Conservation (phyloP, 2,329 filamentous ascomycete genomes). For the Pseudogymnoascus sp. region DNA sequence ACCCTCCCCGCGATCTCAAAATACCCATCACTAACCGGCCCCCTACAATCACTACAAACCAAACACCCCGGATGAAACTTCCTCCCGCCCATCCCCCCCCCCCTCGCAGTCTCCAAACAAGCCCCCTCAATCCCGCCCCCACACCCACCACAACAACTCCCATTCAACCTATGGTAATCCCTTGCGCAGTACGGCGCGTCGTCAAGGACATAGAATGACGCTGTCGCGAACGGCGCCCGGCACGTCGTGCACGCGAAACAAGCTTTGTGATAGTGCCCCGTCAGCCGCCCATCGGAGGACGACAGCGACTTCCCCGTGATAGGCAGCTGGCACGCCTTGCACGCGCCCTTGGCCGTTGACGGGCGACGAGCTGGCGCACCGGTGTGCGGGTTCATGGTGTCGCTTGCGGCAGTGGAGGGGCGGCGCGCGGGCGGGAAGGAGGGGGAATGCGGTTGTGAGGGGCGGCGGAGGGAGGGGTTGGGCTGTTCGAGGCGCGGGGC, state of each 20-base stretch:
- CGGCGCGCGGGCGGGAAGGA: neutral
- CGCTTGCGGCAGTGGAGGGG: neutral
- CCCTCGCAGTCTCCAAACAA: conserved; percentile 73
- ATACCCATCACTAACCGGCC: conserved; percentile 72
- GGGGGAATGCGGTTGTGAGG: neutral
- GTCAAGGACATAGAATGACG: conserved; percentile 84
- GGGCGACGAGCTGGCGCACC: conserved; percentile 15
- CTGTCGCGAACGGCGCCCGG: conserved; percentile 67
- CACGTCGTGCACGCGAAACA: conserved; percentile 92
- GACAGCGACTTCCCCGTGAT: conserved; percentile 92
- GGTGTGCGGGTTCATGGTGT: conserved; percentile 12
- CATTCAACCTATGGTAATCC: conserved; percentile 88
- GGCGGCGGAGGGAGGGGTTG: conserved; percentile 15
- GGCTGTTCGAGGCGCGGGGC: neutral
- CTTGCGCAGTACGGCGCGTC: conserved; percentile 85
- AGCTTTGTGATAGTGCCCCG: conserved; percentile 86
- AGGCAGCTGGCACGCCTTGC: conserved; percentile 67
- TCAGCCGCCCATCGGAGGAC: conserved; percentile 83
- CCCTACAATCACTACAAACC: conserved; percentile 68
- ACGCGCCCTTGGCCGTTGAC: conserved; percentile 47
- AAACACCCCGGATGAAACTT: conserved; percentile 89
- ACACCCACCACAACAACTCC: conserved; percentile 74
- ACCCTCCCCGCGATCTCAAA: conserved; percentile 75
- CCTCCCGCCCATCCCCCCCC: conserved; percentile 31
- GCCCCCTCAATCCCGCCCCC: conserved; percentile 83